These are phyloP conservation scores for Calvatia gigantea DNA, from an alignment of 768 basidiomycete genomes.

Conservation along the genomic window DNA sequence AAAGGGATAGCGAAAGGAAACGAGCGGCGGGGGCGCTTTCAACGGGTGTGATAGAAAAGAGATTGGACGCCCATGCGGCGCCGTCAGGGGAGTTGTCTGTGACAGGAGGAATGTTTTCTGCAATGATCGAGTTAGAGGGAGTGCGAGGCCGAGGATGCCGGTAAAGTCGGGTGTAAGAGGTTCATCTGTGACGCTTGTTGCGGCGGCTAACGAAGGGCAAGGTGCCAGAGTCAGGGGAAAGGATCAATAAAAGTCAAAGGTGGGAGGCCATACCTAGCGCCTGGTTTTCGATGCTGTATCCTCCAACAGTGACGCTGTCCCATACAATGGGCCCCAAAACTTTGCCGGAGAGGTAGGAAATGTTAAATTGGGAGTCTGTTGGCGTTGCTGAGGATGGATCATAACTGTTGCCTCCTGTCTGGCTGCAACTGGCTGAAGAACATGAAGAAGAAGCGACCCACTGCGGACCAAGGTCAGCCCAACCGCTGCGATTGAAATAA, in stretches of 20 bases:
- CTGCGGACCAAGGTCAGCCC: slow-evolving; percentile 29
- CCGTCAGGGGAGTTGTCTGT: too few relatives aligned
- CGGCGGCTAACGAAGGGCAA: slow-evolving; percentile 46
- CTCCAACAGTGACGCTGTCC: slow-evolving; percentile 62
- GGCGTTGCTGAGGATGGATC: slow-evolving; percentile 44
- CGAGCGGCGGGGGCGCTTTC: slow-evolving; percentile 50
- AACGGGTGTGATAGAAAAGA: too few relatives aligned
- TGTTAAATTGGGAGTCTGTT: slow-evolving; percentile 42
- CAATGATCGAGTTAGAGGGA: slow-evolving; percentile 70
- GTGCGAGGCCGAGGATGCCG: slow-evolving; percentile 74
- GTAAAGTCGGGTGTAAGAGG: slow-evolving; percentile 52
- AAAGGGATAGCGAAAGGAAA: slow-evolving; percentile 66
- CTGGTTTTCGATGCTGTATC: slow-evolving; percentile 60
- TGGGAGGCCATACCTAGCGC: slow-evolving; percentile 54
- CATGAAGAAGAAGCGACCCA: slow-evolving; percentile 76
- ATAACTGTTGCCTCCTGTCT: slow-evolving; percentile 47
- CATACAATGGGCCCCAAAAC: slow-evolving; percentile 65
- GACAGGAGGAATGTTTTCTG: slow-evolving; percentile 43
- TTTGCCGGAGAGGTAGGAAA: slow-evolving; percentile 57
- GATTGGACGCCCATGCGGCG: too few relatives aligned
- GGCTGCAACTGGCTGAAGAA: slow-evolving; percentile 46
- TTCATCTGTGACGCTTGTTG: slow-evolving; percentile 48
- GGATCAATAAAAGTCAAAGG: neutral
- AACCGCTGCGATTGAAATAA: slow-evolving; percentile 29
- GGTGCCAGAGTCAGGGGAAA: neutral